phyloP scores from a whole-genome alignment of 495 filamentous ascomycete genomes.

The Elasticomyces elasticus region DNA sequence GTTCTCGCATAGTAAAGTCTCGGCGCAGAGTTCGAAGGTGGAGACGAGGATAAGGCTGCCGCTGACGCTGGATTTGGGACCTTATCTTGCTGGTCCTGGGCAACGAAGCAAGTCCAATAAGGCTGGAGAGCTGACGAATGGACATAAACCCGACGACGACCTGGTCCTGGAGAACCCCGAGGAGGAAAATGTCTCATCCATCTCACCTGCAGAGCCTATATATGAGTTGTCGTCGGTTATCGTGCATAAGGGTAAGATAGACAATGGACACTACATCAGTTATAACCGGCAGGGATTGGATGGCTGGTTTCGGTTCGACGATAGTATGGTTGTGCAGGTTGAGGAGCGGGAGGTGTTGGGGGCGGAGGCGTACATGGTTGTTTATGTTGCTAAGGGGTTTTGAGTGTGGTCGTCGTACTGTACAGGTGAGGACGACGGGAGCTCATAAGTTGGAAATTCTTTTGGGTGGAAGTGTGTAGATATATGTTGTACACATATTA shows the following conservation, averaged over 20 bases:
- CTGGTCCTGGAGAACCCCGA: background rate
- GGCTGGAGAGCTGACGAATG: background rate
- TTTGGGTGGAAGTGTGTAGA: no score
- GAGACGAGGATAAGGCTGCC: slow-evolving; percentile 74
- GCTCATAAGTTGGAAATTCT: no score
- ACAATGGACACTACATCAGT: slow-evolving; percentile 82
- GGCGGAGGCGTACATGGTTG: slow-evolving; percentile 75
- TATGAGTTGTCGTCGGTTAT: slow-evolving; percentile 81
- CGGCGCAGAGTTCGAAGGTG: slow-evolving; percentile 53
- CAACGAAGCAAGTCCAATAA: no score
- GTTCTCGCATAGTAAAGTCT: slow-evolving; percentile 13
- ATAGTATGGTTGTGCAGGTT: slow-evolving; percentile 75
- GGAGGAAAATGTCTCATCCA: slow-evolving; percentile 33
- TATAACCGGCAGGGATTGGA: slow-evolving; percentile 64
- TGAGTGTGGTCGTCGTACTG: slow-evolving; percentile 2
- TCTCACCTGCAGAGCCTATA: slow-evolving; percentile 29
- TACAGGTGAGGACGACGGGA: no score
- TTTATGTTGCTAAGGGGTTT: slow-evolving; percentile 45
- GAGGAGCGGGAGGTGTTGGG: slow-evolving; percentile 67
- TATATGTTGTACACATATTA: no score
- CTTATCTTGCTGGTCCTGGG: slow-evolving; percentile 58
- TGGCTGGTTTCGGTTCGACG: slow-evolving; percentile 89
- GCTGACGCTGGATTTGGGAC: slow-evolving; percentile 74
- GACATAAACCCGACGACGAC: background rate
- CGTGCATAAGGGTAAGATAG: slow-evolving; percentile 78